A percentile compares a stretch with the other conserved stretches of the same genome.
These are phyloP conservation scores for Cucumis sativus DNA, from an alignment of 306 rosid species.

Conservation along the genomic window DNA sequence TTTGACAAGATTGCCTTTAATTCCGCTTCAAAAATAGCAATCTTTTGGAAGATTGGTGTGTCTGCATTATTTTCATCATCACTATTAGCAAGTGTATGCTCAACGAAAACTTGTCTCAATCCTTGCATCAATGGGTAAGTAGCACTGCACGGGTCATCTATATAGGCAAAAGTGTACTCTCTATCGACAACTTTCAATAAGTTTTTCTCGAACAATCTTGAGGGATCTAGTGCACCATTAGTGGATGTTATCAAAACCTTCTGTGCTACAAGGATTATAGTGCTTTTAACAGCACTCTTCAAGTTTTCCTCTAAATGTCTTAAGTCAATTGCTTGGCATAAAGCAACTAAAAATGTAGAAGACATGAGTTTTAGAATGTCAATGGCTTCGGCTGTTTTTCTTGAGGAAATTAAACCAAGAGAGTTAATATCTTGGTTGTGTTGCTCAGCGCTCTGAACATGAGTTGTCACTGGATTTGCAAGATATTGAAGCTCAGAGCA, in stretches of 20 bases:
- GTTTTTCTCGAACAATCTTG: conserved; percentile 71
- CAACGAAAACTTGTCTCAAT: conserved; percentile 58
- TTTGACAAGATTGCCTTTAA: conserved; percentile 44
- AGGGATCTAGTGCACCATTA: conserved; percentile 64
- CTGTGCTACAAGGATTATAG: conserved; percentile 56
- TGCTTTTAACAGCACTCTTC: conserved; percentile 49
- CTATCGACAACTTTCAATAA: conserved; percentile 57
- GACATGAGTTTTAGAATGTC: conserved; percentile 81
- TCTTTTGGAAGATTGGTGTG: conserved; percentile 68
- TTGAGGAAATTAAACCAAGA: conserved; percentile 61
- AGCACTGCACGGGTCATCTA: conserved; percentile 59
- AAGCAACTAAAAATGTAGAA: conserved; percentile 53
- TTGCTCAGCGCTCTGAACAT: conserved; percentile 85
- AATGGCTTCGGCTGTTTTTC: conserved; percentile 59
- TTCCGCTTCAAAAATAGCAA: conserved; percentile 60
- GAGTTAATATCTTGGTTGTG: conserved; percentile 92
- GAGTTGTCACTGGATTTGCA: conserved; percentile 74
- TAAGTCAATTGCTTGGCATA: conserved; percentile 78
- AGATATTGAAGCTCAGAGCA: conserved; percentile 75
- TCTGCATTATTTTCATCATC: conserved; percentile 37
- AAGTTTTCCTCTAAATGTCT: conserved; percentile 87
- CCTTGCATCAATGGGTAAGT: conserved; percentile 81
- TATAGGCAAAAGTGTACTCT: conserved; percentile 49
- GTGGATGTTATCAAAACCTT: conserved; percentile 51
- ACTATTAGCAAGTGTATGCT: conserved; percentile 43